phyloP scores from a whole-genome alignment of 2,329 filamentous ascomycete genomes.

The Aspergillus aculeatinus region DNA sequence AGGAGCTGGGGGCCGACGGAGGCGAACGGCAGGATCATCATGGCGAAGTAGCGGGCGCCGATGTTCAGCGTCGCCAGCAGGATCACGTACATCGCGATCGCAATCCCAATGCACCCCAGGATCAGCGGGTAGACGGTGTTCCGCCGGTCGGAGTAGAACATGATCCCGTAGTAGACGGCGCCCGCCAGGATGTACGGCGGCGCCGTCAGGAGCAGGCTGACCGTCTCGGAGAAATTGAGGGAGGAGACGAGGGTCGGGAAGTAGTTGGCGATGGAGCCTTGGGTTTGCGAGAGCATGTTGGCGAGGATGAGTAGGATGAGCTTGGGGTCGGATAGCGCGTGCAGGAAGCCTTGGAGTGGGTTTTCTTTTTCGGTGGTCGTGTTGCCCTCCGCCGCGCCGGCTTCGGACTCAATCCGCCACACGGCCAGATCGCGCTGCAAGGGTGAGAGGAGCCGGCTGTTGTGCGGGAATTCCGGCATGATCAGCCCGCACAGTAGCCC shows the following conservation, averaged over 20 bases:
- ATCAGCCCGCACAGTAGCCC: constrained; percentile 34
- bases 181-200: constrained; percentile 49
- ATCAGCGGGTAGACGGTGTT: constrained; percentile 39
- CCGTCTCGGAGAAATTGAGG: constrained; percentile 27
- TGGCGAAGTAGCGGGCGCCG: constrained; percentile 44
- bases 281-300: too few species aligned
- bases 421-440: too few species aligned
- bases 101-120: constrained; percentile 27
- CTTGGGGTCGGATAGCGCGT: too few species aligned
- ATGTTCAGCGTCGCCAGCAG: constrained; percentile 38
- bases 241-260: too few species aligned
- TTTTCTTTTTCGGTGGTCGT: too few species aligned
- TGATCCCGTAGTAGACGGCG: constrained; percentile 36
- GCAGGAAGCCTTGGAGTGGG: too few species aligned
- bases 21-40: constrained; percentile 44
- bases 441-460: constrained; percentile 10
- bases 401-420: too few species aligned
- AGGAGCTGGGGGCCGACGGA: constrained; percentile 44
- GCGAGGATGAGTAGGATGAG: too few species aligned
- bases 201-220: constrained; percentile 48
- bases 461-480: constrained; percentile 44
- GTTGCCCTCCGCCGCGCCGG: too few species aligned
- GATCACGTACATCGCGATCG: constrained; percentile 34
- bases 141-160: constrained; percentile 40
- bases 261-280: too few species aligned